Percentiles rank a stretch among this genome's conserved stretches.
phyloP scores from a whole-genome alignment of 129 eudicot species.

The Rutidosis leptorrhynchoides region DNA sequence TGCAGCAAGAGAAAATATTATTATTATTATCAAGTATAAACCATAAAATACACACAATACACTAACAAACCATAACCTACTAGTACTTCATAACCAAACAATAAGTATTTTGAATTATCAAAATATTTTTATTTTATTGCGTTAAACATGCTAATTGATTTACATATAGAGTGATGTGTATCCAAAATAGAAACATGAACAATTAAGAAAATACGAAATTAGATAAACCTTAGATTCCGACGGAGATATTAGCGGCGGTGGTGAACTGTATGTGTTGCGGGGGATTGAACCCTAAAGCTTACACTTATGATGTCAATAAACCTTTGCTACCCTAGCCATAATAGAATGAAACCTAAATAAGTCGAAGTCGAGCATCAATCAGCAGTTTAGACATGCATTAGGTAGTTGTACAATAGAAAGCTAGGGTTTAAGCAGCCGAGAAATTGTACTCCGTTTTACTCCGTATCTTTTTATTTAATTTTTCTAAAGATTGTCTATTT shows the following conservation, averaged over 20 bases:
- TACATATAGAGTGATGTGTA: neutral
- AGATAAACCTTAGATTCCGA: neutral
- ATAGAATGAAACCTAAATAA: neutral
- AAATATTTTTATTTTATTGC: too few relatives aligned
- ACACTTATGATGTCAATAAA: neutral
- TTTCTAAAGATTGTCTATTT: too few relatives aligned
- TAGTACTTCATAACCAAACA: neutral
- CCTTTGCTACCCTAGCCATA: neutral
- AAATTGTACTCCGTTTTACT: too few relatives aligned
- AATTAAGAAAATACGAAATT: neutral
- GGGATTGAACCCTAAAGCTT: neutral
- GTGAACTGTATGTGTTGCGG: neutral
- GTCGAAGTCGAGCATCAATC: too few relatives aligned
- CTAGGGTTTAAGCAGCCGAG: too few relatives aligned
- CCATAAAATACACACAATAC: neutral
- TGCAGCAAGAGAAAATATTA: neutral
- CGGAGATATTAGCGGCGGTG: neutral
- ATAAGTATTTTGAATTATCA: neutral
- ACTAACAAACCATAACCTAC: neutral
- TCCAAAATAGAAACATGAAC: neutral
- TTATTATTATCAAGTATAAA: neutral
- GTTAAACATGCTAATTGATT: neutral
- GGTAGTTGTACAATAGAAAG: too few relatives aligned
- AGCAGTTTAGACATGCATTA: too few relatives aligned
- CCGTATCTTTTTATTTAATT: too few relatives aligned